phyloP scores from a whole-genome alignment of 2,329 filamentous ascomycete genomes.

The Fusarium sp. region DNA sequence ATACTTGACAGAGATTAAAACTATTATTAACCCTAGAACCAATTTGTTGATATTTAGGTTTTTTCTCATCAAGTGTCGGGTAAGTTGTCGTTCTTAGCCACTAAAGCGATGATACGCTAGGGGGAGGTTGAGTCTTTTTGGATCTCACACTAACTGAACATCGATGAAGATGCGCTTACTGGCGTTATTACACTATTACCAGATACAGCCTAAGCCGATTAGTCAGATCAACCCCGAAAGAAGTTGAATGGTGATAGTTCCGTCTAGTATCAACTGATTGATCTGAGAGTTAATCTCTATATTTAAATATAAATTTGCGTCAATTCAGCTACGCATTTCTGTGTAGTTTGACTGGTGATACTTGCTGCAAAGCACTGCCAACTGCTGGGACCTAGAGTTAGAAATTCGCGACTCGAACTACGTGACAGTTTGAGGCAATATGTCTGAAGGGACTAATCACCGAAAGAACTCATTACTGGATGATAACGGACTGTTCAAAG shows the following conservation, averaged over 20 bases:
- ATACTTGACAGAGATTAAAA: too few species aligned
- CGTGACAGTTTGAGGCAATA: neutral
- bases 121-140: accelerated
- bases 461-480: neutral
- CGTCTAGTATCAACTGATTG: neutral
- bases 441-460: too few species aligned
- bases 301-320: too few species aligned
- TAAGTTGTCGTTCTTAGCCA: neutral
- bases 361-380: too few species aligned
- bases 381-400: neutral
- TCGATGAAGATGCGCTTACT: accelerated
- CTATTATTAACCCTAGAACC: too few species aligned
- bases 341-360: too few species aligned
- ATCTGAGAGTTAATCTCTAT: neutral
- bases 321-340: too few species aligned
- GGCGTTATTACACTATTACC: neutral
- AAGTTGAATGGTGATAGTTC: too few species aligned
- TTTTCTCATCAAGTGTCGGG: neutral
- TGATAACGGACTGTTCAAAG: too few species aligned
- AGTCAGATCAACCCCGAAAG: neutral
- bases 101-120: too few species aligned
- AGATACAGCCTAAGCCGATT: neutral
- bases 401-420: too few species aligned
- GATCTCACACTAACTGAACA: neutral
- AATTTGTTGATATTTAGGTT: too few species aligned